Base-by-base conservation (phyloP, 768 basidiomycete genomes). In the Amylocystis lapponica region DNA sequence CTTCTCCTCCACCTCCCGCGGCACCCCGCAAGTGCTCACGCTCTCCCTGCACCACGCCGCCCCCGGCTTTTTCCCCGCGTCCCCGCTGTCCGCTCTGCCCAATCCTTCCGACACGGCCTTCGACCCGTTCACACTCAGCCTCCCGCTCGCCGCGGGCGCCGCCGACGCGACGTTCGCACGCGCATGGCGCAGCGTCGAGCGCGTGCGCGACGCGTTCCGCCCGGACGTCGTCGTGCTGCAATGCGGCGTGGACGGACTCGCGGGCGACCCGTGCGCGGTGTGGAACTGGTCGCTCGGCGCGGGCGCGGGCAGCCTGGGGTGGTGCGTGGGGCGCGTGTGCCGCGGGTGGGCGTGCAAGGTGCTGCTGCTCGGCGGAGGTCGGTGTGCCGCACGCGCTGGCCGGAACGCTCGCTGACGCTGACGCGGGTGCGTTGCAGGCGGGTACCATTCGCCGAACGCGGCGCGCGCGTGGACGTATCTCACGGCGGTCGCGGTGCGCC, bases 401-500 rank as follows among this genome's bases (percentile, higher is more conserved):
- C 13, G 16, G 32, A 20, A 5, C 36, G 8, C 5, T 8, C 5
- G 36, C 14, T 6, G 6, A 19, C 6, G 19, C 7, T 10, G 36
- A n/a, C 23, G 14, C 16, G 7, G 16, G 16, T 45, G 45, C 25
- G 5, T 19, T 41, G 16, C 41, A 75, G 90, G 92, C 14, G 94
- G 94, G 0, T 96, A 98, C 58, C 71, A 86, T 52, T 76, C 79
- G 4, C 67, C 87, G 2, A 94, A 94, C 52, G 81, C 81, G 1
- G 92, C 93, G 0, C 75, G 92, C 11, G 87, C 88, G 0, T 96
- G 91, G 90, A 70, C 88, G 1, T 80, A 80, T 54, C 64, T 93
- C 14, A 95, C 92, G 1, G 83, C 84, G 0, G 64, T 87, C 4
- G 76, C 78, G 22, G 87, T 91, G 52, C 48, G 84, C 67, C 22